Evolutionary conservation across 75 land plant genomes (phyloP).

Genomic region (Chamaecyparis obtusa): DNA sequence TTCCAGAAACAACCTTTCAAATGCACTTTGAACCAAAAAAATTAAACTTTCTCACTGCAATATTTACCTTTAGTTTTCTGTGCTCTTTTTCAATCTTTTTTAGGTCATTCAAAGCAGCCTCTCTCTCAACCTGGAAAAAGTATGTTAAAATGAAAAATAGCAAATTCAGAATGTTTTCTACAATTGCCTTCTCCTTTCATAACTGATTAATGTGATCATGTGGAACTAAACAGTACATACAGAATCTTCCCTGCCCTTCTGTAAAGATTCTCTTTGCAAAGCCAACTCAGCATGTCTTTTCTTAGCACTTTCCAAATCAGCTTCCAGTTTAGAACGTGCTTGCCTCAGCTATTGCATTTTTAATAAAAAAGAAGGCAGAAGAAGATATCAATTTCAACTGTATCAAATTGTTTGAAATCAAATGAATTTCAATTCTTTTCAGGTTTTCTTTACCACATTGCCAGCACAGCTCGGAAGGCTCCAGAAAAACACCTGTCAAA

Average conservation of each 20-base stretch:
- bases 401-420: background rate
- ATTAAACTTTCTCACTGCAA: background rate
- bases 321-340: slow-evolving; percentile 70
- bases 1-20: slow-evolving; percentile 7
- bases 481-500: slow-evolving; percentile 88
- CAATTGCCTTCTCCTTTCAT: background rate
- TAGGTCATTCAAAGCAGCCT: slow-evolving; percentile 61
- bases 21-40: background rate
- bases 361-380: background rate
- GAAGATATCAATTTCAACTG: background rate
- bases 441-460: slow-evolving; percentile 61
- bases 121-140: slow-evolving; percentile 62
- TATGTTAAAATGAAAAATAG: background rate
- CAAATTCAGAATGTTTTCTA: slow-evolving; percentile 1
- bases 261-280: slow-evolving; percentile 48
- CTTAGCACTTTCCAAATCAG: slow-evolving; percentile 51
- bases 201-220: background rate
- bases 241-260: slow-evolving; percentile 90
- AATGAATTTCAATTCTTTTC: background rate
- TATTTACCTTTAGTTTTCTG: slow-evolving; percentile 55
- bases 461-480: slow-evolving; percentile 98
- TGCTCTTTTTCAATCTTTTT: slow-evolving; percentile 54
- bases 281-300: slow-evolving; percentile 53
- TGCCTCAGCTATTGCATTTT: slow-evolving; percentile 61
- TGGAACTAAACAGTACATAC: slow-evolving; percentile 28